Base-by-base conservation (phyloP, 1,284 basidiomycete genomes). In the Irpex rosettiformis region DNA sequence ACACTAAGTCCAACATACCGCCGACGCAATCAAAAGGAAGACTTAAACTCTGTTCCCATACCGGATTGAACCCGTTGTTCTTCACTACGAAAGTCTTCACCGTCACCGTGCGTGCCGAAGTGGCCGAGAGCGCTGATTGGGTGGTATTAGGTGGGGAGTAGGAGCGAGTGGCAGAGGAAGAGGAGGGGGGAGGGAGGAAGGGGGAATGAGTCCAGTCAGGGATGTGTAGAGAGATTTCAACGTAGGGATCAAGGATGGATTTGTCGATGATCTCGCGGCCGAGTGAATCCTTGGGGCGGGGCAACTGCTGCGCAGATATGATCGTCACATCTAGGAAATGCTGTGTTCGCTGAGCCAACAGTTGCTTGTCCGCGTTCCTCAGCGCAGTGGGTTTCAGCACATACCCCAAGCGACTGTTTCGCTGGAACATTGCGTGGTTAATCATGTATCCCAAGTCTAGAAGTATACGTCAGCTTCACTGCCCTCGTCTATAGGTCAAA, bases 251-350 rank as follows among this genome's bases (percentile, higher is more conserved):
- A 22, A 90, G 74, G 54, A 82, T 75, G 25, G 78, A 75, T 61
- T 82, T 84, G 62, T 86, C 84, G 51, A 80, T 69, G 52, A 85
- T 77, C 65, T 90, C 88, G 27, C 80, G 80, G 0, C 87, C 88
- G 24, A 71, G 75, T 0, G 83, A 77, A 69, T 91, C 85, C 58
- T 86, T 86, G 1, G 85, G 84, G 0, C 87, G 79, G 0, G 95
- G 96, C 0, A 98, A 83, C 68, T 96, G 94, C 72, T 98, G 96
- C 0, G 93, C 96, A 2, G 96, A 98, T 61, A 99, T 89, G 65
- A 98, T 87, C 2, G 82, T 88, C 59, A 94, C 71, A 56, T 88
- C 83, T 3, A 95, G 74, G 59, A 76, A 75, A 66, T 90, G 87
- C 47, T 79, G 80, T 1, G 83, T 87, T 27, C 77, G 77, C 51